Percentiles rank a stretch among this genome's conserved stretches.
Conservation (phyloP, 768 basidiomycete species). For the Tricholomella constricta region DNA sequence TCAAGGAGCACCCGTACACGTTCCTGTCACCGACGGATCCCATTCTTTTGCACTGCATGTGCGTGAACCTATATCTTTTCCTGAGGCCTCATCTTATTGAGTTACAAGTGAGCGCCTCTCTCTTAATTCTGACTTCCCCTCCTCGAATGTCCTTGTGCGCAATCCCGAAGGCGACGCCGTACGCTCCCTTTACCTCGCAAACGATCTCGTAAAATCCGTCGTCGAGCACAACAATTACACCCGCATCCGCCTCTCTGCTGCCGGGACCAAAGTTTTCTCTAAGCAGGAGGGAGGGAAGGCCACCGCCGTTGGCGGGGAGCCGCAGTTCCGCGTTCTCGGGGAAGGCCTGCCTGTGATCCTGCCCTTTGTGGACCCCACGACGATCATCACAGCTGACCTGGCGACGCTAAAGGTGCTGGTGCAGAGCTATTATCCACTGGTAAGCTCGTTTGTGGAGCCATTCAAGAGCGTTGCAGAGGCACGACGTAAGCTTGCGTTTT, state of each 20-base stretch:
- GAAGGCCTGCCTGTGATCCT: constrained; percentile 85
- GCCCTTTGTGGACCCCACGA: constrained; percentile 71
- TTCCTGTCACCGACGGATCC: constrained; percentile 74
- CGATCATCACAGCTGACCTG: constrained; percentile 62
- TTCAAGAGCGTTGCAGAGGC: constrained; percentile 57
- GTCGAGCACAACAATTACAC: constrained; percentile 81
- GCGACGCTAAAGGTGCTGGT: constrained; percentile 65
- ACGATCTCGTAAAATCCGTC: constrained; percentile 80
- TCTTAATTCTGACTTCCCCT: constrained; percentile 71
- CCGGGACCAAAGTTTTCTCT: constrained; percentile 92
- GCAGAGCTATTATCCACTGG: constrained; percentile 78
- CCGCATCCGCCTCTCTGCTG: constrained; percentile 82
- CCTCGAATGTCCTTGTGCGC: constrained; percentile 79
- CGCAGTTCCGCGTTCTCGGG: constrained; percentile 75
- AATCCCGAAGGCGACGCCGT: constrained; percentile 73
- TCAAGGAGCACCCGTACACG: constrained; percentile 92
- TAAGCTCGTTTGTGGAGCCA: constrained; percentile 59
- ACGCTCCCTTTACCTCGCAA: constrained; percentile 87
- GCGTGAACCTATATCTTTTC: constrained; percentile 28
- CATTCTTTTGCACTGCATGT: constrained; percentile 74
- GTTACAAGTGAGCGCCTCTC: constrained; percentile 65
- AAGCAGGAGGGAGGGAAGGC: constrained; percentile 81
- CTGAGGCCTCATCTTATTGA: not conserved
- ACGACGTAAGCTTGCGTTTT: constrained; percentile 45
- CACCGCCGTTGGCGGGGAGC: constrained; percentile 30